A percentile compares a stretch with the other conserved stretches of the same genome.
Evolutionary conservation across 192 early-diverging fungal genomes (phyloP).

Genomic region (Pecoramyces ruminantium): DNA sequence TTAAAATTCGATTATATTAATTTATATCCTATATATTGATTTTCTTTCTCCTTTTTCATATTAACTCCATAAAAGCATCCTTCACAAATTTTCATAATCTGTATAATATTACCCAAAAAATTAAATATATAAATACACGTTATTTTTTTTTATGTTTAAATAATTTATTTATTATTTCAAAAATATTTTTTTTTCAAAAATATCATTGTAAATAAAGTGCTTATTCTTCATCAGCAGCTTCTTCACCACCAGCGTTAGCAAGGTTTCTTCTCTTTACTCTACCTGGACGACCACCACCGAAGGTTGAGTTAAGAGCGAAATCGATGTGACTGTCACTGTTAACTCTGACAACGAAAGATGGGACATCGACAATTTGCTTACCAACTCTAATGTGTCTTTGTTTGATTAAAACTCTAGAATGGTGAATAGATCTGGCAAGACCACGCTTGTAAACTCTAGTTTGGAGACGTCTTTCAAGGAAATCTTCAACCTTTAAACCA

Average conservation of each 20-base stretch:
- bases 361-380: slow-evolving; percentile 55
- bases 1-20: too few relatives aligned
- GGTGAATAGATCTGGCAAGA: background rate
- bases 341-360: slow-evolving; percentile 68
- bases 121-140: background rate
- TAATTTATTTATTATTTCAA: background rate
- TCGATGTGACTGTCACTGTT: slow-evolving; percentile 35
- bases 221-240: background rate
- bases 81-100: background rate
- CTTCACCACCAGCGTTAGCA: slow-evolving; percentile 45
- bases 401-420: background rate
- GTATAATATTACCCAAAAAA: background rate
- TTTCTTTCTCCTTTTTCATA: too few relatives aligned
- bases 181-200: background rate
- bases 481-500: slow-evolving; percentile 93
- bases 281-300: slow-evolving; percentile 35
- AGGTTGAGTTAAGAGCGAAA: slow-evolving; percentile 1
- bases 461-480: slow-evolving; percentile 62
- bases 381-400: slow-evolving; percentile 2
- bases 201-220: background rate
- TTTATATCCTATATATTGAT: too few relatives aligned
- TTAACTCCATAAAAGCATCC: background rate
- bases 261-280: slow-evolving; percentile 88
- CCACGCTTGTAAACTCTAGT: background rate
- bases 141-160: background rate